phyloP scores from a whole-genome alignment of 306 rosid species.

The Abrus pulchellus region DNA sequence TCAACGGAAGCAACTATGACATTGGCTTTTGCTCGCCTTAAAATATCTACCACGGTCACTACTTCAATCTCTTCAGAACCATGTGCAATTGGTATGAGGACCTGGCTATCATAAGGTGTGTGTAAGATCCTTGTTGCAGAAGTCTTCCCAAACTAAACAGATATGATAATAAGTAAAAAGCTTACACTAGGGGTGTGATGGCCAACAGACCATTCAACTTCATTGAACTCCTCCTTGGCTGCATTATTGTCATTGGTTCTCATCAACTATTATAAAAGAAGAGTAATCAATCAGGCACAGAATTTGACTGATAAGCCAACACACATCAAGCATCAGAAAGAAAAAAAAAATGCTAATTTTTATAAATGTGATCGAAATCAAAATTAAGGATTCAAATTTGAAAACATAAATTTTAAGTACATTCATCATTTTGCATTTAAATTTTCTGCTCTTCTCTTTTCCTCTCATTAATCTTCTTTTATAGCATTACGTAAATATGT shows the following conservation, averaged over 20 bases:
- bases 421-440: conserved; percentile 12
- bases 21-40: conserved; percentile 88
- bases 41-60: conserved; percentile 83
- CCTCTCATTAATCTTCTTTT: not conserved
- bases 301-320: not conserved
- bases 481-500: not conserved
- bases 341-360: not conserved
- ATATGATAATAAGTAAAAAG: conserved; percentile 57
- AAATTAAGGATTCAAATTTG: conserved; percentile 17
- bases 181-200: conserved; percentile 78
- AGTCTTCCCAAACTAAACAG: conserved; percentile 13
- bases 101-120: conserved; percentile 56
- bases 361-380: not conserved
- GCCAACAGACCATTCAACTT: conserved; percentile 81
- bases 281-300: conserved; percentile 39
- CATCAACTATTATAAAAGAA: conserved; percentile 65
- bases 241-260: conserved; percentile 54
- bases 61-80: conserved; percentile 93
- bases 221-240: conserved; percentile 83
- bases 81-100: conserved; percentile 89
- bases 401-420: conserved; percentile 32
- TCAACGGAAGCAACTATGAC: conserved; percentile 90
- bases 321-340: conserved; percentile 28
- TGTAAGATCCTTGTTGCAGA: conserved; percentile 39
- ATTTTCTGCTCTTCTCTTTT: conserved; percentile 19